Evolutionary conservation across 345 rosid species (phyloP), one percentile per base, ranked within the genome.

Genomic region (Bruguiera sexangula): DNA sequence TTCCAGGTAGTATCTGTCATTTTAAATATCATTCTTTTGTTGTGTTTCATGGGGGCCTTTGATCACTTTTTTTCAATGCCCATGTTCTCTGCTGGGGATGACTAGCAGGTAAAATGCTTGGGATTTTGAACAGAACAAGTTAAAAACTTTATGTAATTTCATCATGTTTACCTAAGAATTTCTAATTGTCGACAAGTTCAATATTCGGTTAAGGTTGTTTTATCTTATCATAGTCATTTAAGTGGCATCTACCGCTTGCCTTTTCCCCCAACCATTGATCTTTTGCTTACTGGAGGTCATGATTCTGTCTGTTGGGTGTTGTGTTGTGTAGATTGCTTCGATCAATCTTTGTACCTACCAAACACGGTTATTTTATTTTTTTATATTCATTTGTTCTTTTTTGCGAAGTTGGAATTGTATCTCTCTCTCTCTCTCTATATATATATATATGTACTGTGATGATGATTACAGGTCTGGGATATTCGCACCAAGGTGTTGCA

Each of bases 111-210:
- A 66, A 96, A 96, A 80, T 96, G 99, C 73, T 96, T 96, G 98
- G 98, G 98, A 92, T 71, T 98, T 96, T 81, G 99, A 96, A 73
- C 99, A 96, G 78, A 90, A 96, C 73, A 96, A 96, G 96, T 98
- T 92, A 31, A 75, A 80, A 54, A 69, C 46, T 68, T 55, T 39
- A 32, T 26, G 55, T 37, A 46, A 13, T 37, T 27, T n/a, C 18
- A 32, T 3, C 16, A n/a, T 16, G 46, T 29, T 13, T 11, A 22
- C 31, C 48, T 31, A 9, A 4, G 31, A 11, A 46, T 32, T 8
- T 61, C 60, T 55, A 60, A 0, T n/a, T 68, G 34, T 58, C 54
- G 71, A 71, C 75, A 60, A 46, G 31, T 26, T 37, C 51, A 27
- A 26, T 39, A 53, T 61, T 59, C 65, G 76, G 37, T 83, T 53